Conservation (phyloP, 371 early-diverging fungal genomes). For the Mycotypha africana region DNA sequence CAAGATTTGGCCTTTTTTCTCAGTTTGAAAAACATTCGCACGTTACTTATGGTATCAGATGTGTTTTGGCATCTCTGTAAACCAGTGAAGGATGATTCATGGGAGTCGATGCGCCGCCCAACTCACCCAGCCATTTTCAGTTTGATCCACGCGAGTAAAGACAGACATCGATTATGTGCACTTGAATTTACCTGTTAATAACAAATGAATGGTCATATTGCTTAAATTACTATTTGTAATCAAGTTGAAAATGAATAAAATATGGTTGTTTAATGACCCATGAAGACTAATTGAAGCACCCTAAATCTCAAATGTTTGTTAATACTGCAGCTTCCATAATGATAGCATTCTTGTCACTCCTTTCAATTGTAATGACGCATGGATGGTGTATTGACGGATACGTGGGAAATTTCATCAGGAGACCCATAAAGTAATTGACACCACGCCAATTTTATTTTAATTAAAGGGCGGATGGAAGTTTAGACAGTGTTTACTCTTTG, state of each 20-base stretch:
- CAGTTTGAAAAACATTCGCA: slow-evolving; percentile 21
- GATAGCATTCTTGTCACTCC: slow-evolving; percentile 11
- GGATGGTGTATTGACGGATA: slow-evolving; percentile 9
- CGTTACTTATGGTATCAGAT: slow-evolving; percentile 17
- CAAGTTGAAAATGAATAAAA: slow-evolving; percentile 9
- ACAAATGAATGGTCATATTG: slow-evolving; percentile 9
- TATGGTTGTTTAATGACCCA: slow-evolving; percentile 10
- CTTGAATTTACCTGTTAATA: slow-evolving; percentile 3
- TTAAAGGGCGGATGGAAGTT: slow-evolving; percentile 8
- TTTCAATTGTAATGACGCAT: slow-evolving; percentile 9
- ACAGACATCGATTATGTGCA: slow-evolving; percentile 16
- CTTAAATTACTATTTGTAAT: slow-evolving; percentile 10
- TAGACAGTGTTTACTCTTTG: slow-evolving; percentile 7
- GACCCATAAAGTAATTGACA: slow-evolving; percentile 7
- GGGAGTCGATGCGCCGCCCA: slow-evolving; percentile 9
- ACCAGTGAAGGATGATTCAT: slow-evolving; percentile 15
- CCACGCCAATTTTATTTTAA: slow-evolving; percentile 9
- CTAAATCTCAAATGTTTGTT: slow-evolving; percentile 9
- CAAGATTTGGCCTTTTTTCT: slow-evolving; percentile 14
- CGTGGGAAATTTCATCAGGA: slow-evolving; percentile 7
- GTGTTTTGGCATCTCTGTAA: slow-evolving; percentile 20
- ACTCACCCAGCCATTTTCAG: slow-evolving; percentile 11
- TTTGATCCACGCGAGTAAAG: slow-evolving; percentile 15
- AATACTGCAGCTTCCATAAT: slow-evolving; percentile 7
- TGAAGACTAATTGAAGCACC: slow-evolving; percentile 5